A percentile compares a stretch with the other conserved stretches of the same genome.
These are phyloP conservation scores for Bothriochloa decipiens DNA, from an alignment of 176 grass and related monocot species.

Conservation along the genomic window DNA sequence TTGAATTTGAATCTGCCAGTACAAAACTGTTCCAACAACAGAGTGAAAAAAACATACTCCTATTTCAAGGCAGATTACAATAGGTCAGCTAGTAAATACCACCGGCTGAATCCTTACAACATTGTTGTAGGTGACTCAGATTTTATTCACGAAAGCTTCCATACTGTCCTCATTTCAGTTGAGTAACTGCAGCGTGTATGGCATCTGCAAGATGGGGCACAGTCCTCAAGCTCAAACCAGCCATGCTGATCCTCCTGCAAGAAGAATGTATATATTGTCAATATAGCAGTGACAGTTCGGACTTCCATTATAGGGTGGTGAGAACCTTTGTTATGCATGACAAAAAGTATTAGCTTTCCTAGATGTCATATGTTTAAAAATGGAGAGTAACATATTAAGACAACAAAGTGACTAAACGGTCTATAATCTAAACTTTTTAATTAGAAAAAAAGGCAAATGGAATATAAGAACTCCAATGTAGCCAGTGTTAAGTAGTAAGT, in stretches of 20 bases:
- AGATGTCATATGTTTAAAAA: background rate
- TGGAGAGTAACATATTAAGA: background rate
- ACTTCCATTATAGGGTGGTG: background rate
- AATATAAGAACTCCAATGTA: background rate
- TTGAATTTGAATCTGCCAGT: constrained; percentile 4
- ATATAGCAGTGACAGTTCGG: background rate
- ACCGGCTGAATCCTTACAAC: constrained; percentile 11
- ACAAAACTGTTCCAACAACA: constrained; percentile 36
- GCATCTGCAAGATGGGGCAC: constrained; percentile 81
- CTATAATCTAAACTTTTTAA: background rate
- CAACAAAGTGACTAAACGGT: background rate
- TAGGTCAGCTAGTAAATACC: constrained; percentile 33
- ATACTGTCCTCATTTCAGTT: constrained; percentile 50
- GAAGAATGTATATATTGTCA: constrained; percentile 18
- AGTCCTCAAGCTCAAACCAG: constrained; percentile 74
- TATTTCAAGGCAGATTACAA: constrained; percentile 28
- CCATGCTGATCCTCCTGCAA: constrained; percentile 99
- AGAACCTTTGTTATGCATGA: background rate
- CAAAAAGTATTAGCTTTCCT: background rate
- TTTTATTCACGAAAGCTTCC: constrained; percentile 32
- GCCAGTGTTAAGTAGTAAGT: background rate
- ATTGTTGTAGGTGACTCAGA: constrained; percentile 11
- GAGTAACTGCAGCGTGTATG: constrained; percentile 85
- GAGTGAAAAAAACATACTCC: constrained; percentile 13
- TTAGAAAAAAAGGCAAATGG: background rate